Percentiles rank a stretch among this genome's conserved stretches.
phyloP scores from a whole-genome alignment of 1,284 basidiomycete genomes.

The Apiotrichum porosum region DNA sequence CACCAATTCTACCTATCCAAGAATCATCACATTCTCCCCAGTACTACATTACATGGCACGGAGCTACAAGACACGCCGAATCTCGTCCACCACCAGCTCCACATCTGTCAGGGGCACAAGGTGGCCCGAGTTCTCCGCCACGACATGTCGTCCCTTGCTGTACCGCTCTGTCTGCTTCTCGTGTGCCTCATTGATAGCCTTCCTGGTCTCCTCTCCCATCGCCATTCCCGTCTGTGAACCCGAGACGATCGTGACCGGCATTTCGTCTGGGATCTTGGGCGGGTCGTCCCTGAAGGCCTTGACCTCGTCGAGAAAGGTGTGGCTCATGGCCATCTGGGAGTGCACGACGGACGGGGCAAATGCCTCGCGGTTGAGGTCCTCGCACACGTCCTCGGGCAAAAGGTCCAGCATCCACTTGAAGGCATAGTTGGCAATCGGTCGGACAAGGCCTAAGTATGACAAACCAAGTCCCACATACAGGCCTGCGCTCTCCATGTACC shows the following conservation, averaged over 20 bases:
- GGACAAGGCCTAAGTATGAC: too few relatives aligned
- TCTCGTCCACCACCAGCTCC: neutral
- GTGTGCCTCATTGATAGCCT: neutral
- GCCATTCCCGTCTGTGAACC: neutral
- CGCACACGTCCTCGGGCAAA: neutral
- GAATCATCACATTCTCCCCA: too few relatives aligned
- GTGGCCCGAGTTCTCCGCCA: neutral
- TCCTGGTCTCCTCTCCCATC: neutral
- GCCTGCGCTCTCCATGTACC: neutral
- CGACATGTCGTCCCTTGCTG: neutral
- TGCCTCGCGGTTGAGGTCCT: neutral
- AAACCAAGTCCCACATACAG: neutral
- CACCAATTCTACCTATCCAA: too few relatives aligned
- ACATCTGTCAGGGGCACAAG: neutral
- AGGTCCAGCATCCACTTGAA: too few relatives aligned
- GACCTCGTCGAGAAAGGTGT: neutral
- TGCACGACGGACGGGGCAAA: neutral
- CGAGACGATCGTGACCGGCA: neutral
- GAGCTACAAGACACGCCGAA: neutral
- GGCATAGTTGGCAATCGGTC: too few relatives aligned
- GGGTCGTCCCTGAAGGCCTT: neutral
- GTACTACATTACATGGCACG: too few relatives aligned
- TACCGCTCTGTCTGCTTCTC: neutral
- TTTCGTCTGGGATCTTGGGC: neutral
- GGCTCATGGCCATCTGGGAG: neutral